These are phyloP conservation scores for Rhododendron kiyosumense DNA, from an alignment of 148 eudicot species.

Conservation along the genomic window DNA sequence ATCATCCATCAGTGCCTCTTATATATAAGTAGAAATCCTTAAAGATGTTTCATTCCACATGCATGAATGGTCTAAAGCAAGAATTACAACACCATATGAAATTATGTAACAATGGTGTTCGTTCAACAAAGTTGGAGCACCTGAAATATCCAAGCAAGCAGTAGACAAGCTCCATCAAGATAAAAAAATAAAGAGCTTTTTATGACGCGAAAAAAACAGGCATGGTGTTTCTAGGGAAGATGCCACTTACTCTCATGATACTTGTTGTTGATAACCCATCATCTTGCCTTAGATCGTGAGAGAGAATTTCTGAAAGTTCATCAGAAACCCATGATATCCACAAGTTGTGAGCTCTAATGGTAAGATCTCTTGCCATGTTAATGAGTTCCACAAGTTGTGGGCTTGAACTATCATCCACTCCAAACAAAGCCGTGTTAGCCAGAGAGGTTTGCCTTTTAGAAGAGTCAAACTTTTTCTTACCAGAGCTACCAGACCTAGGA, in stretches of 20 bases:
- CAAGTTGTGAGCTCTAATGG: conserved; percentile 65
- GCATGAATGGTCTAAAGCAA: background rate
- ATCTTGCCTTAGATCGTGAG: conserved; percentile 52
- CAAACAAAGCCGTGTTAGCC: conserved; percentile 65
- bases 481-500: conserved; percentile 38
- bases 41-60: background rate
- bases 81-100: background rate
- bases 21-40: background rate
- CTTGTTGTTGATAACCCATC: conserved; percentile 64
- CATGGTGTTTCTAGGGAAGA: conserved; percentile 1
- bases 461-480: conserved; percentile 41
- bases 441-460: conserved; percentile 57
- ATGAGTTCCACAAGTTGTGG: conserved; percentile 75
- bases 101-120: background rate
- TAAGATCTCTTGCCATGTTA: conserved; percentile 60
- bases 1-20: background rate
- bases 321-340: conserved; percentile 93
- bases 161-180: background rate
- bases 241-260: conserved; percentile 64
- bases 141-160: background rate
- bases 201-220: background rate
- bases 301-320: conserved; percentile 62
- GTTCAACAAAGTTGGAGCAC: background rate
- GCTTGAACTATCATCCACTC: conserved; percentile 60
- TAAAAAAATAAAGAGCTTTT: background rate